These are phyloP conservation scores for Thraustotheca clavata DNA, from an alignment of 352 stramenopile genomes.

Conservation along the genomic window DNA sequence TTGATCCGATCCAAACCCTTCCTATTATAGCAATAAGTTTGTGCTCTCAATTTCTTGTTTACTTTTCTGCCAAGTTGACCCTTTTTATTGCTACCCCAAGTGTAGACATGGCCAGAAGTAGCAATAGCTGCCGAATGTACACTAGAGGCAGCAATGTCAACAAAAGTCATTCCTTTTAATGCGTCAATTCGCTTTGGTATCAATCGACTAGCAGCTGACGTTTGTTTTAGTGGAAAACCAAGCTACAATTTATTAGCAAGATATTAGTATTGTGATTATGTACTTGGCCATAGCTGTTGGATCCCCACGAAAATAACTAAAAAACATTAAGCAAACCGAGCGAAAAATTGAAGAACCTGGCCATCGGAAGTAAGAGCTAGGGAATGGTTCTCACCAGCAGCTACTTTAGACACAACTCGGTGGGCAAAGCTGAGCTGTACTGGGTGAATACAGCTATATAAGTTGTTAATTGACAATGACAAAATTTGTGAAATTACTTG, in stretches of 20 bases:
- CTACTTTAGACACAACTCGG: conserved; percentile 55
- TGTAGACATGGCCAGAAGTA: conserved; percentile 46
- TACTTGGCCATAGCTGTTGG: conserved; percentile 65
- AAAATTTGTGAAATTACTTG: conserved; percentile 35
- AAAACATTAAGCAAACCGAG: background rate
- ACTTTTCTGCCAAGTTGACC: conserved; percentile 65
- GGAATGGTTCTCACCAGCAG: conserved; percentile 73
- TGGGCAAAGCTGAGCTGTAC: conserved; percentile 27
- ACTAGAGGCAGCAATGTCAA: conserved; percentile 57
- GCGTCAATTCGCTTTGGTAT: conserved; percentile 65
- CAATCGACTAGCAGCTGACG: conserved; percentile 42
- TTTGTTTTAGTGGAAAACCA: conserved; percentile 48
- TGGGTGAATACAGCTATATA: conserved; percentile 51
- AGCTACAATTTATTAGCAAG: conserved; percentile 23
- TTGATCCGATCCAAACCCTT: conserved; percentile 62
- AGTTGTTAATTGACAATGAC: background rate
- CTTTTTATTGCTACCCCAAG: conserved; percentile 73
- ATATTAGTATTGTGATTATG: background rate
- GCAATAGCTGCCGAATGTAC: conserved; percentile 67
- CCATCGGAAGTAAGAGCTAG: conserved; percentile 53
- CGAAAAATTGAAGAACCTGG: conserved; percentile 23
- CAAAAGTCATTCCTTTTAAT: conserved; percentile 44
- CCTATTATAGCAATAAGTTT: conserved; percentile 18
- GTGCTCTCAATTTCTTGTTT: background rate
- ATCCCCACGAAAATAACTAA: conserved; percentile 70